Evolutionary conservation across 2,329 filamentous ascomycete species (phyloP).

Genomic region (Aspergillus ibericus): DNA sequence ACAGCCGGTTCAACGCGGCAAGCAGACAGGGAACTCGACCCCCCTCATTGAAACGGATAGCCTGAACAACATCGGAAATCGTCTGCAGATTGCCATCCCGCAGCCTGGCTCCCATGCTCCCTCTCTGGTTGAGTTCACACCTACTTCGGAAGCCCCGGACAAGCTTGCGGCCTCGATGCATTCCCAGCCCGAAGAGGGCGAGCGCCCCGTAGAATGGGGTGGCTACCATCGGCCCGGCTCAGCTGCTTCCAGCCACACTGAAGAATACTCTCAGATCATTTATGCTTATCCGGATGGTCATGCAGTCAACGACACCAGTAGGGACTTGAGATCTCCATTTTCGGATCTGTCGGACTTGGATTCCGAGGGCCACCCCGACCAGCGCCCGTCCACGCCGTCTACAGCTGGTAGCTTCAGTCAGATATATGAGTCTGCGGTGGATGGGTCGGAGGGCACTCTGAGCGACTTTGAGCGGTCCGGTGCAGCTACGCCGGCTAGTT

Average conservation of each 20-base stretch:
- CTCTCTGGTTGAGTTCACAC: constrained; percentile 46
- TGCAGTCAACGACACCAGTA: constrained; percentile 19
- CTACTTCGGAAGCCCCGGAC: constrained; percentile 44
- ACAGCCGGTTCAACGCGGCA: constrained; percentile 29
- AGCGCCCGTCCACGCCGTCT: constrained; percentile 38
- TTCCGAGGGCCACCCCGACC: constrained; percentile 22
- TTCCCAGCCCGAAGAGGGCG: background rate
- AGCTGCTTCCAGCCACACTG: constrained; percentile 33
- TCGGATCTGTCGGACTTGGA: constrained; percentile 20
- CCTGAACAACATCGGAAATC: constrained; percentile 18
- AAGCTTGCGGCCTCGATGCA: constrained; percentile 6
- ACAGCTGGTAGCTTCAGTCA: constrained; percentile 40
- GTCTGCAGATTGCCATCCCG: constrained; percentile 29
- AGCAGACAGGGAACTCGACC: constrained; percentile 13
- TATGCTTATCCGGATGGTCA: constrained; percentile 33
- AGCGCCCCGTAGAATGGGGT: constrained; percentile 2
- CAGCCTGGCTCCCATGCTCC: constrained; percentile 44
- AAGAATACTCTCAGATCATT: constrained; percentile 32
- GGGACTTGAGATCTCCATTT: constrained; percentile 23
- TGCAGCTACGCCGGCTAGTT: constrained; percentile 42
- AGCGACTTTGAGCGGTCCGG: constrained; percentile 39
- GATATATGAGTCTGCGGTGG: constrained; percentile 32
- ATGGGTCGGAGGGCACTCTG: constrained; percentile 38
- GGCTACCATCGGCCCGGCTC: background rate
- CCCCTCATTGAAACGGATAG: constrained; percentile 14